Evolutionary conservation across 371 early-diverging fungal genomes (phyloP).

Genomic region (Mucor mucedo): DNA sequence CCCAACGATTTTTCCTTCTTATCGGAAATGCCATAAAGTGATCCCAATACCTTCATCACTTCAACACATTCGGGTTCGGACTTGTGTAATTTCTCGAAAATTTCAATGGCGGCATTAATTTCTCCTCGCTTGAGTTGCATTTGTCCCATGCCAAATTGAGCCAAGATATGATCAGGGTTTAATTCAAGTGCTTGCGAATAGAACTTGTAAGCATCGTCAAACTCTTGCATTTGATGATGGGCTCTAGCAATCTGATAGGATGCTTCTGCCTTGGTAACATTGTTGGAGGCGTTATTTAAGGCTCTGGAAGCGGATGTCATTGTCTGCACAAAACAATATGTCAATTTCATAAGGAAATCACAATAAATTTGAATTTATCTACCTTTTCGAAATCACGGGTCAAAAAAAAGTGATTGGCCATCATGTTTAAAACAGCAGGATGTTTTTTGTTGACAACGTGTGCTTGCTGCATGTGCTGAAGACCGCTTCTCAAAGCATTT

Average conservation of each 20-base stretch:
- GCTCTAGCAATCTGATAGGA: slow-evolving; percentile 66
- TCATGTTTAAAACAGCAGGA: slow-evolving; percentile 57
- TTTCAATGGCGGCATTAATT: slow-evolving; percentile 64
- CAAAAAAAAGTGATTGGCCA: slow-evolving; percentile 65
- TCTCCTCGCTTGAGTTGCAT: slow-evolving; percentile 62
- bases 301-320: slow-evolving; percentile 54
- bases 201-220: slow-evolving; percentile 70
- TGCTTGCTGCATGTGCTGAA: slow-evolving; percentile 58
- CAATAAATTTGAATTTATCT: not conserved
- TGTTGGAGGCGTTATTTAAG: slow-evolving; percentile 51
- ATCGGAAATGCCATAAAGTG: slow-evolving; percentile 67
- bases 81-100: slow-evolving; percentile 75
- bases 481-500: slow-evolving; percentile 43
- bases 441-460: slow-evolving; percentile 51
- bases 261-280: slow-evolving; percentile 63
- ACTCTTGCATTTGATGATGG: slow-evolving; percentile 64
- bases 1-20: slow-evolving; percentile 69
- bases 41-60: slow-evolving; percentile 67
- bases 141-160: slow-evolving; percentile 84
- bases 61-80: slow-evolving; percentile 69
- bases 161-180: slow-evolving; percentile 69
- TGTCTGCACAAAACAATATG: slow-evolving; percentile 27
- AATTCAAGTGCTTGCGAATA: slow-evolving; percentile 73
- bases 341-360: not conserved
- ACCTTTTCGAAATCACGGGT: slow-evolving; percentile 55